Percentiles rank a stretch among this genome's conserved stretches.
phyloP scores from a whole-genome alignment of 1,139 yeast genomes.

The Nematodospora anomalae region DNA sequence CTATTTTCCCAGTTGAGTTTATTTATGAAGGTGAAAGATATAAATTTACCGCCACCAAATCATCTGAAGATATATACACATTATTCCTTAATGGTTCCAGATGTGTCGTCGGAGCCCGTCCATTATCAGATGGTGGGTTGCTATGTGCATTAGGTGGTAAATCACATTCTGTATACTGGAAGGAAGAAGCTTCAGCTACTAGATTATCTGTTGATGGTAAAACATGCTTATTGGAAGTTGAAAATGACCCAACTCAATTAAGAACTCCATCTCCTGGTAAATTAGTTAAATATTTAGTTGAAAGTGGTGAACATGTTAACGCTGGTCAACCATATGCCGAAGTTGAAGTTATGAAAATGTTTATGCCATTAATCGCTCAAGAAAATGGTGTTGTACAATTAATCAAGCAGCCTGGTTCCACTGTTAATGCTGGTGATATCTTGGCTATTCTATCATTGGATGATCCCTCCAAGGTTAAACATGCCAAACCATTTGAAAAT shows the following conservation, averaged over 20 bases:
- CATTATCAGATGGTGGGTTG: conserved; percentile 92
- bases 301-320: conserved; percentile 88
- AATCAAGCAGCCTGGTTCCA: conserved; percentile 97
- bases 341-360: conserved; percentile 99
- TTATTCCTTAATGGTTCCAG: conserved; percentile 92
- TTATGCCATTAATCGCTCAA: conserved; percentile 87
- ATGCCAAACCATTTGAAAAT: conserved; percentile 93
- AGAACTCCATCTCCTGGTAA: conserved; percentile 99
- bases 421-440: conserved; percentile 94
- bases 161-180: conserved; percentile 95
- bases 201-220: conserved; percentile 92
- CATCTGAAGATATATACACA: conserved; percentile 81
- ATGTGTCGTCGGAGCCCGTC: conserved; percentile 81
- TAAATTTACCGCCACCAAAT: conserved; percentile 92
- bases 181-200: conserved; percentile 96
- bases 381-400: conserved; percentile 93
- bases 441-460: conserved; percentile 91
- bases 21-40: conserved; percentile 92
- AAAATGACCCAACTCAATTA: conserved; percentile 97
- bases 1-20: conserved; percentile 89
- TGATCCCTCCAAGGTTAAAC: conserved; percentile 96
- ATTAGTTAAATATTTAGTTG: conserved; percentile 87
- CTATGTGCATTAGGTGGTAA: conserved; percentile 86
- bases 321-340: conserved; percentile 97
- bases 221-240: conserved; percentile 90